Percentiles rank a stretch among this genome's conserved stretches.
Conservation (phyloP, 75 land plant species). For the Pinus taeda region DNA sequence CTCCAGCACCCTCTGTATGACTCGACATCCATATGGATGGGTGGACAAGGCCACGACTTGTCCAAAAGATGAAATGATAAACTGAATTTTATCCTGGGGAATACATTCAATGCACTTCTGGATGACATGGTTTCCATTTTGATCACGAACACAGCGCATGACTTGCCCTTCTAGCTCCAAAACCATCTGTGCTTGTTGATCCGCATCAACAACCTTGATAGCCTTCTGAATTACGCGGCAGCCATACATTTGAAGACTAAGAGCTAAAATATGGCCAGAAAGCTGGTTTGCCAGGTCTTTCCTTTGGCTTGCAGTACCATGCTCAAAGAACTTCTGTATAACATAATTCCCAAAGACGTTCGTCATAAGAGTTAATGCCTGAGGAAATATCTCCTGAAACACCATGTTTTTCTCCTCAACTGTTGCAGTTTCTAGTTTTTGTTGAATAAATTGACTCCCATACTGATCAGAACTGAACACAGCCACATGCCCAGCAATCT, state of each 20-base stretch:
- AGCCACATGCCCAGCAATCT: too few relatives aligned
- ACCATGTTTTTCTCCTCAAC: conserved; percentile 79
- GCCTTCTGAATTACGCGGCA: conserved; percentile 98
- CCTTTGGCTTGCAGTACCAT: conserved; percentile 73
- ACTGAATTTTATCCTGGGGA: conserved; percentile 68
- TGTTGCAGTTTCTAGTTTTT: too few relatives aligned
- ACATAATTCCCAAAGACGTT: conserved; percentile 99
- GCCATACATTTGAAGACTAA: conserved; percentile 98
- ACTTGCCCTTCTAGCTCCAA: conserved; percentile 78
- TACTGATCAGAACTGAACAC: too few relatives aligned
- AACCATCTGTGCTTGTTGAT: conserved; percentile 67
- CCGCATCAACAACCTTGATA: conserved; percentile 70
- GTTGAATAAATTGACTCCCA: too few relatives aligned
- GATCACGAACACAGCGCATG: conserved; percentile 85
- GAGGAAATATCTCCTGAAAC: conserved; percentile 85
- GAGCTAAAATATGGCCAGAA: conserved; percentile 66
- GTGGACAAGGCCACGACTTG: conserved; percentile 75
- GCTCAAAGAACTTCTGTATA: conserved; percentile 98
- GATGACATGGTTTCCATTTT: conserved; percentile 86
- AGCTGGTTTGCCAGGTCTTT: conserved; percentile 76
- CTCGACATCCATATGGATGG: conserved; percentile 87
- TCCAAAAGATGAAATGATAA: conserved; percentile 65
- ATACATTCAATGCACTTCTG: conserved; percentile 86
- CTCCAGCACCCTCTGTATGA: conserved; percentile 80
- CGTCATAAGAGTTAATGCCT: conserved; percentile 85